These are phyloP conservation scores for Pezicula radicicola DNA, from an alignment of 2,329 filamentous ascomycete species.

Conservation along the genomic window DNA sequence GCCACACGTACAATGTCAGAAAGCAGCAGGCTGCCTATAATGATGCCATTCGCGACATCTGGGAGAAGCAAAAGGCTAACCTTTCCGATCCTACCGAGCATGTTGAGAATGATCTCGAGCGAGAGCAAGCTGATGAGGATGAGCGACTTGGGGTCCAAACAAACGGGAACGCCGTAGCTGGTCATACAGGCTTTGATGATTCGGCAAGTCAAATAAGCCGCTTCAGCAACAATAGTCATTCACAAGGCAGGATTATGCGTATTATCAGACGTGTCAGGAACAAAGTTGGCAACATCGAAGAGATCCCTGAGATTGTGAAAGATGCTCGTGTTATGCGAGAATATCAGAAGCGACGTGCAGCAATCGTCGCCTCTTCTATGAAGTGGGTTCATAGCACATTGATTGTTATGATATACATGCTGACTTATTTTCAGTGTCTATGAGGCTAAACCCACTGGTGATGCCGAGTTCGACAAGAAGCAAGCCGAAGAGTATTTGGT, in stretches of 20 bases:
- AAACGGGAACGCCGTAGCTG: slow-evolving; percentile 66
- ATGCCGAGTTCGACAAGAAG: slow-evolving; percentile 62
- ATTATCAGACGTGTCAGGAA: slow-evolving; percentile 70
- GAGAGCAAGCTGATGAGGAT: slow-evolving; percentile 47
- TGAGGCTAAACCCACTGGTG: slow-evolving; percentile 60
- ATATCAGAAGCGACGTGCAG: slow-evolving; percentile 72
- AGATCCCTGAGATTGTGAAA: slow-evolving; percentile 59
- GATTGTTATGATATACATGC: slow-evolving; percentile 1
- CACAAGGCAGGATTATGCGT: slow-evolving; percentile 60
- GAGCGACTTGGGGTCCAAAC: slow-evolving; percentile 41
- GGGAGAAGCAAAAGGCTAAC: slow-evolving; percentile 81
- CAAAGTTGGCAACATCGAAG: slow-evolving; percentile 60
- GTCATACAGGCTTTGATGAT: slow-evolving; percentile 65
- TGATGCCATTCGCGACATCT: slow-evolving; percentile 86
- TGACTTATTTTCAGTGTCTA: slow-evolving; percentile 43
- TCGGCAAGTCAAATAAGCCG: slow-evolving; percentile 76
- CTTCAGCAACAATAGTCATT: slow-evolving; percentile 64
- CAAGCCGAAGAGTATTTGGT: slow-evolving; percentile 51
- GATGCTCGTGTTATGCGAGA: slow-evolving; percentile 86
- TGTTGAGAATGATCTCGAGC: slow-evolving; percentile 50
- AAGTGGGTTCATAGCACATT: slow-evolving; percentile 51
- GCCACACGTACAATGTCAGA: slow-evolving; percentile 96
- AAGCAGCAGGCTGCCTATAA: slow-evolving; percentile 91
- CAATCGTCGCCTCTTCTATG: slow-evolving; percentile 43
- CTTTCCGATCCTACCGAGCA: slow-evolving; percentile 71